Conservation (phyloP, 2,329 filamentous ascomycete genomes). For the Pseudocercospora fuligena region DNA sequence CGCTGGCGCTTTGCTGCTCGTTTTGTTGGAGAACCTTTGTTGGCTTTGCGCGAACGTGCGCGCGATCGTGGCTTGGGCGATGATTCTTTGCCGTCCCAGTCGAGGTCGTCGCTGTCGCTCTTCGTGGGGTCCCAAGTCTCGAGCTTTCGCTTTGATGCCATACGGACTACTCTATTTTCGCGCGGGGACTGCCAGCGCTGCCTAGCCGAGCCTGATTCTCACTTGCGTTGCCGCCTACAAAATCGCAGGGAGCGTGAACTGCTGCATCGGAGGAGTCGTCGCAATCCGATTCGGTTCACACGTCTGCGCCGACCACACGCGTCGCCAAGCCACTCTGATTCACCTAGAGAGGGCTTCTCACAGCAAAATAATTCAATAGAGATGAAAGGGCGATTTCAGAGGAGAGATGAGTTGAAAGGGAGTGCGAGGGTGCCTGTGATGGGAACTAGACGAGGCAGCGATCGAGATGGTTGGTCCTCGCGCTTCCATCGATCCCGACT, state of each 20-base stretch:
- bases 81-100: slow-evolving; percentile 37
- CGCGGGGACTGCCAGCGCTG: slow-evolving; percentile 12
- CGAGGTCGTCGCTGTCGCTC: slow-evolving; percentile 44
- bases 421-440: background rate
- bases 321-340: background rate
- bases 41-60: slow-evolving; percentile 34
- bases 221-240: background rate
- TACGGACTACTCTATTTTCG: slow-evolving; percentile 6
- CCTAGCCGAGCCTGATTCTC: background rate
- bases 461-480: background rate
- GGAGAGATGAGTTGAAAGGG: background rate
- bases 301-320: background rate
- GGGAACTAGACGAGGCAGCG: background rate
- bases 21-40: slow-evolving; percentile 31
- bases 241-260: background rate
- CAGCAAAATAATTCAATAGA: background rate
- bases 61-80: slow-evolving; percentile 30
- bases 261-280: background rate
- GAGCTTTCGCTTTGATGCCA: slow-evolving; percentile 44
- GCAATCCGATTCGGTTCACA: background rate
- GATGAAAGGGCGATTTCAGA: background rate
- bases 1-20: slow-evolving; percentile 42
- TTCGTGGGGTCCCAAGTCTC: slow-evolving; percentile 44
- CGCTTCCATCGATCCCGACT: background rate
- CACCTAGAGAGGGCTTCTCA: background rate